These are phyloP conservation scores for Epichloe sibirici DNA, from an alignment of 2,329 filamentous ascomycete genomes.

Conservation along the genomic window DNA sequence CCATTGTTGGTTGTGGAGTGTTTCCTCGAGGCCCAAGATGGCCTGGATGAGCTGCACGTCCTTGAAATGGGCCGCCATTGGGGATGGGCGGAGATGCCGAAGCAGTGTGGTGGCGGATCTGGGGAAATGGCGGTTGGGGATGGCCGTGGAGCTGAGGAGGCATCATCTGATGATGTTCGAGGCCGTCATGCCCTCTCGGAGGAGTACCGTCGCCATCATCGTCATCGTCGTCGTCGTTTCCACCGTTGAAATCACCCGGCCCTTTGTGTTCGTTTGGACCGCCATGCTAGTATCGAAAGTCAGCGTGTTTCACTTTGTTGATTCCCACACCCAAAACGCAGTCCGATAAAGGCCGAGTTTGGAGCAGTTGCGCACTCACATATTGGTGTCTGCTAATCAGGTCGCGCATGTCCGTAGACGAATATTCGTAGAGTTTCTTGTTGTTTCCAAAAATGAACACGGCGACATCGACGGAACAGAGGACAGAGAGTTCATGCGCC, in stretches of 20 bases:
- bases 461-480: conserved; percentile 96
- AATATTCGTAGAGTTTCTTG: conserved; percentile 98
- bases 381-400: conserved; percentile 82
- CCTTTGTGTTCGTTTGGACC: conserved; percentile 93
- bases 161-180: conserved; percentile 50
- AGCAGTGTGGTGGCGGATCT: conserved; percentile 70
- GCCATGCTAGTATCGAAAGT: conserved; percentile 54
- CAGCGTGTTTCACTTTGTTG: conserved; percentile 1
- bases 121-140: conserved; percentile 50
- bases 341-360: conserved; percentile 2
- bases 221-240: conserved; percentile 75
- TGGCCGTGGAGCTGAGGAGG: conserved; percentile 59
- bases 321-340: not conserved
- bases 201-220: conserved; percentile 60
- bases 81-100: conserved; percentile 81
- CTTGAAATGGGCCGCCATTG: conserved; percentile 60
- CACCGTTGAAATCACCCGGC: conserved; percentile 79
- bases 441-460: conserved; percentile 98
- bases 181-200: conserved; percentile 48
- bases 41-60: conserved; percentile 26
- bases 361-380: conserved; percentile 42
- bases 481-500: conserved; percentile 92
- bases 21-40: conserved; percentile 49
- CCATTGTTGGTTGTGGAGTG: conserved; percentile 65
- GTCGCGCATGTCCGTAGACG: conserved; percentile 84